Percentiles rank a stretch among this genome's conserved stretches.
These are phyloP conservation scores for Phaeosphaeriaceae sp. DNA, from an alignment of 2,329 filamentous ascomycete genomes.

Conservation along the genomic window DNA sequence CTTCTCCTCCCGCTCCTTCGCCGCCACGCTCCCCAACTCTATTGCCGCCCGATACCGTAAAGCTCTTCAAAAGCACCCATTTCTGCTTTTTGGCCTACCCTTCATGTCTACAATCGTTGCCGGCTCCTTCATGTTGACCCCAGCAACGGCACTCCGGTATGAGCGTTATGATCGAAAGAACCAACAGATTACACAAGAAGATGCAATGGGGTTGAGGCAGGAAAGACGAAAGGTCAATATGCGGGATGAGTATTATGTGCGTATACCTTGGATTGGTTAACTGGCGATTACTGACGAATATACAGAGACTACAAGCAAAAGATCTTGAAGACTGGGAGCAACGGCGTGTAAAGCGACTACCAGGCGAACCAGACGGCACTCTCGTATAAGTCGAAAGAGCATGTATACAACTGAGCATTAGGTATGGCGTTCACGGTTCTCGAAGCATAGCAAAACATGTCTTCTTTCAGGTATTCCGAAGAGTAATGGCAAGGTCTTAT, in stretches of 20 bases:
- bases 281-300: slow-evolving; percentile 14
- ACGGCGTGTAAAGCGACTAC: slow-evolving; percentile 86
- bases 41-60: slow-evolving; percentile 79
- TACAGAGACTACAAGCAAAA: slow-evolving; percentile 79
- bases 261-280: slow-evolving; percentile 43
- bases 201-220: slow-evolving; percentile 82
- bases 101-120: slow-evolving; percentile 90
- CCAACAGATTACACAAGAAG: slow-evolving; percentile 80
- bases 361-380: slow-evolving; percentile 87
- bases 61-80: slow-evolving; percentile 78
- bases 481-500: neutral
- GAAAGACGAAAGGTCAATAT: slow-evolving; percentile 74
- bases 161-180: slow-evolving; percentile 92
- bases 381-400: slow-evolving; percentile 50
- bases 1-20: slow-evolving; percentile 66
- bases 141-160: slow-evolving; percentile 90
- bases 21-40: slow-evolving; percentile 62
- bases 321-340: slow-evolving; percentile 97
- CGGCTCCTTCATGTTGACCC: slow-evolving; percentile 92
- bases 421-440: neutral
- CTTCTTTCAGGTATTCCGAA: no score
- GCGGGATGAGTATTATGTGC: slow-evolving; percentile 85
- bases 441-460: neutral
- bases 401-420: neutral
- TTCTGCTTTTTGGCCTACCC: slow-evolving; percentile 90